phyloP scores from a whole-genome alignment of 371 early-diverging fungal genomes.

The Mortierella polycephala region DNA sequence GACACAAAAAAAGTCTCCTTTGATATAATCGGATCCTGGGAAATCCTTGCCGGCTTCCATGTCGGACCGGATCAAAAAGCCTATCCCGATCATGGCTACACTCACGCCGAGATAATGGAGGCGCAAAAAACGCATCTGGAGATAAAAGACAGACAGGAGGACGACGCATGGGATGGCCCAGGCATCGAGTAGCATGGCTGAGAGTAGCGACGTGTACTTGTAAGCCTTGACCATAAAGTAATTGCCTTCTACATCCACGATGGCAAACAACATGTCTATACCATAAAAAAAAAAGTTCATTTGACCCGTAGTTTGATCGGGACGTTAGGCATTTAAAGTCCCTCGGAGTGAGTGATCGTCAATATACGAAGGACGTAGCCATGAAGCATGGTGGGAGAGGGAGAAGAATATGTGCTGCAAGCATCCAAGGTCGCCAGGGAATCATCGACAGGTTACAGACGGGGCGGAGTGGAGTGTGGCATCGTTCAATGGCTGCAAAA shows the following conservation, averaged over 20 bases:
- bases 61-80: conserved; percentile 69
- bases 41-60: conserved; percentile 53
- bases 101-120: conserved; percentile 72
- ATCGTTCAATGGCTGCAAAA: no score
- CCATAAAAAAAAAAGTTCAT: no score
- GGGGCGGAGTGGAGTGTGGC: no score
- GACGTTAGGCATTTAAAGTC: no score
- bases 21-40: conserved; percentile 61
- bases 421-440: no score
- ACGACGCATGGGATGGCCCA: conserved; percentile 80
- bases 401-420: no score
- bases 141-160: conserved; percentile 66
- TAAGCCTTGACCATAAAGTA: conserved; percentile 81
- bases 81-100: conserved; percentile 72
- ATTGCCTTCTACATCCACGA: conserved; percentile 82
- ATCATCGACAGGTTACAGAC: no score
- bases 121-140: conserved; percentile 69
- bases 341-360: no score
- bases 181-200: conserved; percentile 78
- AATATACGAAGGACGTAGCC: no score
- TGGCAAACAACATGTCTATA: conserved; percentile 65
- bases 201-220: conserved; percentile 74
- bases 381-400: no score
- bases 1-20: conserved; percentile 76
- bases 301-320: no score